phyloP scores from a whole-genome alignment of 2,329 filamentous ascomycete genomes.

The Microascus cirrosus region DNA sequence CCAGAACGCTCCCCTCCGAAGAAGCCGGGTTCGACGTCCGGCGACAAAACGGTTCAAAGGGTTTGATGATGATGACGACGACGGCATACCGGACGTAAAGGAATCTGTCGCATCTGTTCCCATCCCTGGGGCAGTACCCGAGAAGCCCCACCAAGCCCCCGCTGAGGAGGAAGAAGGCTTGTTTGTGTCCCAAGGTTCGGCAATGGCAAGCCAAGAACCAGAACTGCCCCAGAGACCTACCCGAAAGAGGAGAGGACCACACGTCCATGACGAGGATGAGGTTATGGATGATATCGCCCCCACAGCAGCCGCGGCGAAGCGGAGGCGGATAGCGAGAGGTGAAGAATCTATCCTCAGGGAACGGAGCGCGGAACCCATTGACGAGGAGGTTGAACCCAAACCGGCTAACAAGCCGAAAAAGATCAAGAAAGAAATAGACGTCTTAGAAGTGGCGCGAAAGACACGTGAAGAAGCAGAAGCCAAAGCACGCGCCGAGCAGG shows the following conservation, averaged over 20 bases:
- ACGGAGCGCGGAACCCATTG: constrained; percentile 8
- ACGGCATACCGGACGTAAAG: constrained; percentile 16
- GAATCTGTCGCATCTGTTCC: constrained; percentile 7
- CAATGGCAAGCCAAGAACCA: constrained; percentile 9
- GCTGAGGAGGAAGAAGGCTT: constrained; percentile 31
- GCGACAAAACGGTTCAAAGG: constrained; percentile 56
- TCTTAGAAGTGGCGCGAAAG: constrained; percentile 54
- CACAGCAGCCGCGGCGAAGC: constrained; percentile 66
- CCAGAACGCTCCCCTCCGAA: constrained; percentile 9
- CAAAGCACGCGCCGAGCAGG: constrained; percentile 39
- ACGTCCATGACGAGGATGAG: constrained; percentile 33
- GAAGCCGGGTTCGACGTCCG: constrained; percentile 25
- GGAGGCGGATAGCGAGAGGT: constrained; percentile 55
- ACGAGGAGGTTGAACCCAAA: constrained; percentile 12
- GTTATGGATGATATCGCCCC: constrained; percentile 65
- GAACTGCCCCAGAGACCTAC: constrained; percentile 2
- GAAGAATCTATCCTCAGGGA: constrained; percentile 22
- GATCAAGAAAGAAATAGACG: constrained; percentile 51
- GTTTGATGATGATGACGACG: constrained; percentile 44
- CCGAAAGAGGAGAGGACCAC: constrained; percentile 33
- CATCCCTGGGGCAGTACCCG: constrained; percentile 1
- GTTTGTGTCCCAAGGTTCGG: constrained; percentile 43
- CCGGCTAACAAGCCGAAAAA: constrained; percentile 29
- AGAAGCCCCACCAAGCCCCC: constrained; percentile 3
- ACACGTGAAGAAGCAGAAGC: constrained; percentile 56